A percentile compares a stretch with the other conserved stretches of the same genome.
Evolutionary conservation across 2,329 filamentous ascomycete genomes (phyloP).

Genomic region (Cyphellophora attinorum): DNA sequence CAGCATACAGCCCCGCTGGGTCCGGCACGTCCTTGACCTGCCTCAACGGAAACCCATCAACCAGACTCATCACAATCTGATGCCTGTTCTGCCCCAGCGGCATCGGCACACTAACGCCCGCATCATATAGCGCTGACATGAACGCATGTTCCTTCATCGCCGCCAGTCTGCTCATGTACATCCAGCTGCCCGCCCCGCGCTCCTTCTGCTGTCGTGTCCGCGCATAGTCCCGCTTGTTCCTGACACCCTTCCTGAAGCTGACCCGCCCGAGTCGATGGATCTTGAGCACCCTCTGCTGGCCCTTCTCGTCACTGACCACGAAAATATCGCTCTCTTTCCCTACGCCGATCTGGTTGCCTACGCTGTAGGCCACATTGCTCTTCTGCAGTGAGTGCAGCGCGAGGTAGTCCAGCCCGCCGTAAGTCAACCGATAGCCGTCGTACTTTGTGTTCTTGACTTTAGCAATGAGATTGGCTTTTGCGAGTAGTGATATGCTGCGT

Average conservation of each 20-base stretch:
- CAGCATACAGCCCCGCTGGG: conserved; percentile 77
- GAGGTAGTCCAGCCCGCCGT: conserved; percentile 96
- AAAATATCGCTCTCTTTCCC: conserved; percentile 98
- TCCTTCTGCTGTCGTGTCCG: conserved; percentile 44
- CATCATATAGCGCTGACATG: conserved; percentile 74
- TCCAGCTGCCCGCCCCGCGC: conserved; percentile 70
- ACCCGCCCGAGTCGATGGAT: conserved; percentile 93
- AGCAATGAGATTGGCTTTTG: conserved; percentile 84
- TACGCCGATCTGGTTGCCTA: conserved; percentile 88
- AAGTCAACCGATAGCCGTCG: conserved; percentile 92
- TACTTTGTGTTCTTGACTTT: conserved; percentile 94
- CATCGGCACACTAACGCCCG: conserved; percentile 81
- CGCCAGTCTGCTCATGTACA: conserved; percentile 91
- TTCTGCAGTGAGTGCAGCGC: conserved; percentile 82
- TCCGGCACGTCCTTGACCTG: conserved; percentile 79
- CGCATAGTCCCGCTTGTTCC: conserved; percentile 91
- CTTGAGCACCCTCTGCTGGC: conserved; percentile 76
- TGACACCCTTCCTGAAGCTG: conserved; percentile 82
- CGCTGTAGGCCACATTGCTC: conserved; percentile 72
- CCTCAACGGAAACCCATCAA: conserved; percentile 84
- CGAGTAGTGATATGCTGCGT: conserved; percentile 77
- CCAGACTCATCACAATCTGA: conserved; percentile 89
- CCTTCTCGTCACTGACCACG: conserved; percentile 73
- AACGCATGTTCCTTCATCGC: conserved; percentile 93
- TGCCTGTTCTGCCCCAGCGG: conserved; percentile 85